Base-by-base conservation (phyloP, 1,284 basidiomycete genomes). In the Mycosarcoma mackinlayi region DNA sequence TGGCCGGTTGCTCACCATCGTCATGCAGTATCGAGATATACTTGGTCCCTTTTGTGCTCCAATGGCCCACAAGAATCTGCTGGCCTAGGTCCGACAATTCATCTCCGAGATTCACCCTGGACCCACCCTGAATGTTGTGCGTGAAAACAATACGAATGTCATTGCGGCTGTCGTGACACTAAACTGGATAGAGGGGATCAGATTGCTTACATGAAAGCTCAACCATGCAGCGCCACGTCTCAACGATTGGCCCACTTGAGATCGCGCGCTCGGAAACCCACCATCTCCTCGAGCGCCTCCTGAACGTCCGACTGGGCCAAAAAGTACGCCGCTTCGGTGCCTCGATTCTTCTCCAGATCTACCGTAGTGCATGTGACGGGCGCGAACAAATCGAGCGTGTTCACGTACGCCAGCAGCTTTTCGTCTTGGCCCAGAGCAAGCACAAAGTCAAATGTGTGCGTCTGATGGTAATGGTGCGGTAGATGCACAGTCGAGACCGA, bases 381-480 rank as follows among this genome's bases (percentile, higher is more conserved):
- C 21, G 79, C 79, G 62, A 81, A 82, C 18, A 82, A 59, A 46
- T 82, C 80, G 33, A 82, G 61, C 24, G 66, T 68, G 48, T 77
- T 77, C 55, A 81, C 72, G 57, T 76, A 79, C 8, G 77, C 60
- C 21, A 82, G 44, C 48, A 81, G 57, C 69, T 69, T 67, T 42
- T 82, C 79, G 58, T 82, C 80, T 40, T 72, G 73, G 30, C 78
- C 62, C n/a, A 82, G 60, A 19, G 74, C 73, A 14, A 82, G 67
- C 6, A 78, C 78, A 61, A 81, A 79, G 57, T 81, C 77, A 50
- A 81, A 80, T 35, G 64, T 75, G 39, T 73, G 77, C 35, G 58
- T 69, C 33, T 73, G 65, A 34, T 68, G 67, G 37, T 54, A 65
- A 24, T 70, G 64, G 31, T 72, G 64, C 10, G 62, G 58, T 13